These are phyloP conservation scores for Stephania cephalantha DNA, from an alignment of 164 flowering plant species.

Conservation along the genomic window DNA sequence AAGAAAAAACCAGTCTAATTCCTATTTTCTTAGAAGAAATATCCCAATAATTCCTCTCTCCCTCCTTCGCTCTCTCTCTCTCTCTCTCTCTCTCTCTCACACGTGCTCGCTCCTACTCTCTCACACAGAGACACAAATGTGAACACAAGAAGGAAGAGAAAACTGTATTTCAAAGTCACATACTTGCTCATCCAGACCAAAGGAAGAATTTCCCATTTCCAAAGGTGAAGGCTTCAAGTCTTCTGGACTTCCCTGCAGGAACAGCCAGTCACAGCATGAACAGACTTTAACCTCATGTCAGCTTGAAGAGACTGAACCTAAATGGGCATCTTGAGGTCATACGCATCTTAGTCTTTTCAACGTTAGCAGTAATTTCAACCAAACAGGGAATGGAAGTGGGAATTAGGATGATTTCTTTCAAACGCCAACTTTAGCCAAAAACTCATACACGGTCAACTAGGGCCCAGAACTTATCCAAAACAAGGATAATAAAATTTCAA, in stretches of 20 bases:
- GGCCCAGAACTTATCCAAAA: constrained; percentile 3
- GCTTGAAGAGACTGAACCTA: constrained; percentile 5
- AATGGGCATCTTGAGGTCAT: neutral
- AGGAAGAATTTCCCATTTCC: constrained; percentile 16
- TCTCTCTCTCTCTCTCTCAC: no score
- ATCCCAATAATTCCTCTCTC: no score
- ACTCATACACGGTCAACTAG: constrained; percentile 29
- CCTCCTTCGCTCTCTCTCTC: no score
- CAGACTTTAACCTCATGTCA: neutral
- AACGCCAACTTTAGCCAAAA: neutral
- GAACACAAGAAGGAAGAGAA: neutral
- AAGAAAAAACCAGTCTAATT: neutral
- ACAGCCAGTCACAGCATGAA: neutral
- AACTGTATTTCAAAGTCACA: neutral
- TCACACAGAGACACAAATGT: no score
- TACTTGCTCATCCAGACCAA: constrained; percentile 24
- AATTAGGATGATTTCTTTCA: neutral
- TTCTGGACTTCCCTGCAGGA: constrained; percentile 31
- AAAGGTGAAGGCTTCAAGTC: constrained; percentile 26
- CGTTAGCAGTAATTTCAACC: neutral
- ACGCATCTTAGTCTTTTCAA: neutral
- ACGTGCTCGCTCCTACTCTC: no score
- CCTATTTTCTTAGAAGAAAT: neutral
- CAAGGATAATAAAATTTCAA: neutral
- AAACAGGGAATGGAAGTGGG: neutral